phyloP scores from a whole-genome alignment of 495 filamentous ascomycete genomes.

The Aspergillus funiculosus region DNA sequence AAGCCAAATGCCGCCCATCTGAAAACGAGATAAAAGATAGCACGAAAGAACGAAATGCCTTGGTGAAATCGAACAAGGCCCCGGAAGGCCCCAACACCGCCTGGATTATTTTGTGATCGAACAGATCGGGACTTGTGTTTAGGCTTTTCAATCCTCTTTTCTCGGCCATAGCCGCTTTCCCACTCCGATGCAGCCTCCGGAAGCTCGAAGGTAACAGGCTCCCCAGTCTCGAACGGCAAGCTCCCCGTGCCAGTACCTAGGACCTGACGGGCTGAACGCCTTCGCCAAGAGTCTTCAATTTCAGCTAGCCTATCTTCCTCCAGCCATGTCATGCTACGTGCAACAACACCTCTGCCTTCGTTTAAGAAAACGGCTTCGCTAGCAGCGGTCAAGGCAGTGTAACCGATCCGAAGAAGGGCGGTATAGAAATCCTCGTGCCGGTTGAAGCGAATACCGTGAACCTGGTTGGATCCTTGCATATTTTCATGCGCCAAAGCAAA shows the following conservation, averaged over 20 bases:
- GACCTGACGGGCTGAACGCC: constrained; percentile 14
- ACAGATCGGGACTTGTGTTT: constrained; percentile 40
- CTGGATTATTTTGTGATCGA: constrained; percentile 39
- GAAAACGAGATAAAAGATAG: constrained; percentile 61
- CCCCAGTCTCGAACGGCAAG: constrained; percentile 27
- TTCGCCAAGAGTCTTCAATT: constrained; percentile 38
- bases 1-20: constrained; percentile 52
- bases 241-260: constrained; percentile 29
- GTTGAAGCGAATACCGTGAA: constrained; percentile 70
- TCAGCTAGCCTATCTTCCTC: constrained; percentile 76
- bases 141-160: constrained; percentile 51
- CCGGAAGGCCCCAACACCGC: constrained; percentile 72
- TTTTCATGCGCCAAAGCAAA: constrained; percentile 68
- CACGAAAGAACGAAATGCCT: constrained; percentile 65
- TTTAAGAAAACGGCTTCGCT: constrained; percentile 95
- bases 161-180: constrained; percentile 62
- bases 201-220: constrained; percentile 31
- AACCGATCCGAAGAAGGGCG: constrained; percentile 76
- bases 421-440: constrained; percentile 94
- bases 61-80: constrained; percentile 66
- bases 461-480: constrained; percentile 83
- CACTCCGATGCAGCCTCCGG: constrained; percentile 28
- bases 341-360: constrained; percentile 69
- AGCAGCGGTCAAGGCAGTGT: constrained; percentile 80
- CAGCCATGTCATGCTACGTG: constrained; percentile 82